These are phyloP conservation scores for Candida sonorensis DNA, from an alignment of 805 yeast genomes.

Conservation along the genomic window DNA sequence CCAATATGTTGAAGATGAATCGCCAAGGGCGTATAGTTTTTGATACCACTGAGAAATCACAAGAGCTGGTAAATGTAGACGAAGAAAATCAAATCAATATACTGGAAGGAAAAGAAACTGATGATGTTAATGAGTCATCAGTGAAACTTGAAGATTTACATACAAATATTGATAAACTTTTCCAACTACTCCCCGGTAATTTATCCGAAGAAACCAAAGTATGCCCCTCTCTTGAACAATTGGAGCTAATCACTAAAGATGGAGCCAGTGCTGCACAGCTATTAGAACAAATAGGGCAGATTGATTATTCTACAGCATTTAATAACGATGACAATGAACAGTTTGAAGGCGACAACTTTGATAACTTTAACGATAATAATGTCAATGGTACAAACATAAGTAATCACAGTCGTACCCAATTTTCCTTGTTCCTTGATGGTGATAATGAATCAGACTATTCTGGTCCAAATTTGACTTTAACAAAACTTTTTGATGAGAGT, in stretches of 20 bases:
- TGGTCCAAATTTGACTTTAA: conserved; percentile 27
- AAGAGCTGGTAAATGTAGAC: conserved; percentile 8
- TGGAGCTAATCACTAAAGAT: conserved; percentile 31
- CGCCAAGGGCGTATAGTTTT: conserved; percentile 41
- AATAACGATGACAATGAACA: conserved; percentile 10
- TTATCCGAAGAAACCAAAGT: conserved; percentile 32
- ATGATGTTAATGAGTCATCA: too few relatives aligned
- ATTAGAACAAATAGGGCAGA: conserved; percentile 19
- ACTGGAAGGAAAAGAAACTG: too few relatives aligned
- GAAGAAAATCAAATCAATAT: too few relatives aligned
- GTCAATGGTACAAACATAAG: conserved; percentile 9
- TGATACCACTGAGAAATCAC: conserved; percentile 32
- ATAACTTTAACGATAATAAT: conserved; percentile 19
- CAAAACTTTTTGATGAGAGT: conserved; percentile 27
- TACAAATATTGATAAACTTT: conserved; percentile 8
- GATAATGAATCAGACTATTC: conserved; percentile 21
- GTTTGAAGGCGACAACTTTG: too few relatives aligned
- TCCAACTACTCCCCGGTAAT: conserved; percentile 10
- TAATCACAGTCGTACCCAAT: conserved; percentile 22
- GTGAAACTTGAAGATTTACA: too few relatives aligned
- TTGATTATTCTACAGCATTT: conserved; percentile 14
- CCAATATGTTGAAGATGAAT: conserved; percentile 43
- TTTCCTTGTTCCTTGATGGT: conserved; percentile 25
- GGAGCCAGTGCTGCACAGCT: conserved; percentile 22
- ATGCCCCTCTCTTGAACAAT: conserved; percentile 66